Evolutionary conservation across 257 asterid genomes (phyloP), one percentile per base, ranked within the genome.

Genomic region (Nyctanthes arbortristis): DNA sequence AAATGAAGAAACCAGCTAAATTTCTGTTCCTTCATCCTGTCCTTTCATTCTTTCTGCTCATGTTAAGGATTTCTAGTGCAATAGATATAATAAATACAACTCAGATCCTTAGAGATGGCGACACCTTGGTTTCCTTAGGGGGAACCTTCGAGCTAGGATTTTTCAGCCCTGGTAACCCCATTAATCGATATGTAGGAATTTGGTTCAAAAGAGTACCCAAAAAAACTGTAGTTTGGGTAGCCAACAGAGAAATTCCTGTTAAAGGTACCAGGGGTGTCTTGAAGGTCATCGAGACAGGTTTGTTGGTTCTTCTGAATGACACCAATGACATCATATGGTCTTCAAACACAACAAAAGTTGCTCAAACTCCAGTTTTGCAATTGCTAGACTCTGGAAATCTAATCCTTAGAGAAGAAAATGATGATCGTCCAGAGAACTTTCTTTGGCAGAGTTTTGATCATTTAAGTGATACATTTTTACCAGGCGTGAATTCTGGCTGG

Each of bases 401-500:
- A 31, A 84, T 88, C 5, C 58, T 87, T 14, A 74, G 25, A 71
- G 84, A 76, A 71, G 82, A 71, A 9, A 47, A 65, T 2, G 77
- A 81, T 63, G 54, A 29, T 18, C 27, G 49, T 14, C 67, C 71
- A 0, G 81, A 74, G 7, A 66, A 73, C 43, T 74, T 49, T 36
- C 30, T 85, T 0, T 83, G 94, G 94, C 85, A 83, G 79, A 87
- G 94, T 20, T 85, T 85, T 63, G 76, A 85, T 27, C 65, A 78
- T 58, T 85, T 89, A 0, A 65, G 84, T 1, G 84, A 85, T 25
- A 83, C 85, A 0, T 24, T 74, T 37, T 40, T 88, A 14, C 87
- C 95, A 0, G 84, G 85, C 2, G 83, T 84, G 91, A 82, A 77
- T 61, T 70, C 81, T 5, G 94, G 94, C 1, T 20, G 63, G 70